Conservation (phyloP, 2,329 filamentous ascomycete genomes). For the Penicillium rolfsii region DNA sequence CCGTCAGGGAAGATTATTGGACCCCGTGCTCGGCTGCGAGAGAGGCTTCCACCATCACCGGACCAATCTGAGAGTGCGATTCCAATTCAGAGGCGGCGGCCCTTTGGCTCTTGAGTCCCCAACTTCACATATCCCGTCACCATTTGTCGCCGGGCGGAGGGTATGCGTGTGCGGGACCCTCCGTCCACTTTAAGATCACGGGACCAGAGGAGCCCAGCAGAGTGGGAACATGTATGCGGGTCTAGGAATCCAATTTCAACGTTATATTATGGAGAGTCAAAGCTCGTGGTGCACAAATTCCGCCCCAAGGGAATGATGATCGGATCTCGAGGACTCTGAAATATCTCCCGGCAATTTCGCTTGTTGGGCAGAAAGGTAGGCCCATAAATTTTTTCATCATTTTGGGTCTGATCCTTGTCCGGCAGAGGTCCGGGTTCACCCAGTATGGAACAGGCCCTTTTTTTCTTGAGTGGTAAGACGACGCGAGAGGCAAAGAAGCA, state of each 20-base stretch:
- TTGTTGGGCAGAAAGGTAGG: constrained; percentile 30
- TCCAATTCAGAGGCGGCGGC: constrained; percentile 24
- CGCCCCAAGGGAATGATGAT: constrained; percentile 8
- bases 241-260: constrained; percentile 46
- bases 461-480: constrained; percentile 30
- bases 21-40: constrained; percentile 25
- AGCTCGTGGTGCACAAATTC: constrained; percentile 14
- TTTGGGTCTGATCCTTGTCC: constrained; percentile 33
- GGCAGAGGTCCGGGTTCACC: constrained; percentile 30
- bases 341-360: constrained; percentile 20
- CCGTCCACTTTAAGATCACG: constrained; percentile 44
- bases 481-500: constrained; percentile 29
- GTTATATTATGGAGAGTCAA: constrained; percentile 30
- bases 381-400: constrained; percentile 18
- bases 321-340: constrained; percentile 5
- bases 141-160: constrained; percentile 40
- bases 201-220: constrained; percentile 42
- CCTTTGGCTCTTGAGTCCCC: constrained; percentile 33
- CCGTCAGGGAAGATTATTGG: constrained; percentile 32
- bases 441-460: constrained; percentile 23
- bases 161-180: constrained; percentile 39
- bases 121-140: constrained; percentile 26
- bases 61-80: constrained; percentile 33
- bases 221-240: constrained; percentile 43
- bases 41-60: constrained; percentile 27